Evolutionary conservation across 2,329 filamentous ascomycete species (phyloP).

Genomic region (Metarhizium humberi): DNA sequence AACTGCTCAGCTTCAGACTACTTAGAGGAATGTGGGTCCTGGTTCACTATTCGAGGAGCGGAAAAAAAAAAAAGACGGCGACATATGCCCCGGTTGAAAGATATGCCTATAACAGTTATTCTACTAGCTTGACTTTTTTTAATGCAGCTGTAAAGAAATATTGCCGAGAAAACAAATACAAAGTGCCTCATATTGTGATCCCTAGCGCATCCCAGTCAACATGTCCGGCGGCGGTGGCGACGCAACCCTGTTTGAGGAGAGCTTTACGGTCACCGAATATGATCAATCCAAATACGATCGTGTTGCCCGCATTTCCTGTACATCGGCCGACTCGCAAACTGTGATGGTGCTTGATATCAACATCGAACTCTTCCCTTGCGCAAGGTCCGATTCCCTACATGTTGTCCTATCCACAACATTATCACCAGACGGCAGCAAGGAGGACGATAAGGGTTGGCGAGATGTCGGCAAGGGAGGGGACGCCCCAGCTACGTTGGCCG

Average conservation of each 20-base stretch:
- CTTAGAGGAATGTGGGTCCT: too few relatives aligned
- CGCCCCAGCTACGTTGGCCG: conserved; percentile 55
- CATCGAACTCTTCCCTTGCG: conserved; percentile 77
- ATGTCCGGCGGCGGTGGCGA: conserved; percentile 53
- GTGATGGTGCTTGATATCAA: conserved; percentile 87
- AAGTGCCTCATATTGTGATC: not conserved
- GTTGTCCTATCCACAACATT: conserved; percentile 79
- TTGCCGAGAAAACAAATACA: too few relatives aligned
- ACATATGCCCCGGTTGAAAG: conserved; percentile 13
- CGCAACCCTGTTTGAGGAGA: conserved; percentile 87
- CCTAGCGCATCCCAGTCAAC: not conserved
- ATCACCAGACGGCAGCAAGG: conserved; percentile 74
- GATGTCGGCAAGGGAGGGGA: conserved; percentile 50
- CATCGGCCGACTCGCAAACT: conserved; percentile 64
- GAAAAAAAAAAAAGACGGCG: too few relatives aligned
- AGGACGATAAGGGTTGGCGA: conserved; percentile 73
- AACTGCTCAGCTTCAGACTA: too few relatives aligned
- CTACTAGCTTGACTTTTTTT: not conserved
- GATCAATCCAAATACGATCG: conserved; percentile 91
- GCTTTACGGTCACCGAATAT: conserved; percentile 70
- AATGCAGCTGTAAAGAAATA: not conserved
- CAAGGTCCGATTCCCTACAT: conserved; percentile 65
- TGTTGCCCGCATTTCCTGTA: conserved; percentile 75
- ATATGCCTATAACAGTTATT: conserved; percentile 8
- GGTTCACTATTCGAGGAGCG: too few relatives aligned